phyloP scores from a whole-genome alignment of 257 asterid genomes.

The Salvia hispanica region DNA sequence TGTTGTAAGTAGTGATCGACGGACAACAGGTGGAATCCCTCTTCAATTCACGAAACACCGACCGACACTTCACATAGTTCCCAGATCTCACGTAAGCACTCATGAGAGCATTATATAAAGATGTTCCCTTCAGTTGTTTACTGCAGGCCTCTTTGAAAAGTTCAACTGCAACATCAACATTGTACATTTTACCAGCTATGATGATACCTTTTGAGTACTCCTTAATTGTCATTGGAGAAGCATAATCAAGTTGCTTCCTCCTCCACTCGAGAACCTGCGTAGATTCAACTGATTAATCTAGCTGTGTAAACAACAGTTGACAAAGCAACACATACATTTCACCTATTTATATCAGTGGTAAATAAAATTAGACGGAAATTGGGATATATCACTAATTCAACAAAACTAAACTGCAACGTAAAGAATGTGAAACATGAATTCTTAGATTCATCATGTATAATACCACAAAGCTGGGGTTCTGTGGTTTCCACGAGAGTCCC shows the following conservation, averaged over 20 bases:
- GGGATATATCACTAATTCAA: background rate
- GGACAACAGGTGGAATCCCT: conserved; percentile 56
- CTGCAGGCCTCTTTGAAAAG: conserved; percentile 67
- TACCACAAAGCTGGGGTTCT: background rate
- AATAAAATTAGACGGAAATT: background rate
- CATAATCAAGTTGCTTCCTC: conserved; percentile 56
- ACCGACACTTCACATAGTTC: conserved; percentile 50
- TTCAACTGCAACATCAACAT: conserved; percentile 63
- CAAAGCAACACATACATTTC: background rate
- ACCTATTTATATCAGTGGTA: background rate
- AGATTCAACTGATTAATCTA: conserved; percentile 22
- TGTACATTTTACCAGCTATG: conserved; percentile 58
- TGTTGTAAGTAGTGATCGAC: conserved; percentile 72
- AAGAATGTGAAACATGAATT: background rate
- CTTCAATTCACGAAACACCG: conserved; percentile 63
- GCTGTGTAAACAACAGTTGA: background rate
- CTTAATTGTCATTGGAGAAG: conserved; percentile 61
- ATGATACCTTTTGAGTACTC: conserved; percentile 77
- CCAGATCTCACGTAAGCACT: conserved; percentile 57
- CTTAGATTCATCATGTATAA: background rate
- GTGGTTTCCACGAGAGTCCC: background rate
- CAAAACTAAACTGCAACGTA: background rate
- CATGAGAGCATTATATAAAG: conserved; percentile 77
- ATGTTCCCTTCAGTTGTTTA: conserved; percentile 49
- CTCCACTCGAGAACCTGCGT: conserved; percentile 84